Base-by-base conservation (phyloP, 306 rosid genomes). In the Urtica urens region DNA sequence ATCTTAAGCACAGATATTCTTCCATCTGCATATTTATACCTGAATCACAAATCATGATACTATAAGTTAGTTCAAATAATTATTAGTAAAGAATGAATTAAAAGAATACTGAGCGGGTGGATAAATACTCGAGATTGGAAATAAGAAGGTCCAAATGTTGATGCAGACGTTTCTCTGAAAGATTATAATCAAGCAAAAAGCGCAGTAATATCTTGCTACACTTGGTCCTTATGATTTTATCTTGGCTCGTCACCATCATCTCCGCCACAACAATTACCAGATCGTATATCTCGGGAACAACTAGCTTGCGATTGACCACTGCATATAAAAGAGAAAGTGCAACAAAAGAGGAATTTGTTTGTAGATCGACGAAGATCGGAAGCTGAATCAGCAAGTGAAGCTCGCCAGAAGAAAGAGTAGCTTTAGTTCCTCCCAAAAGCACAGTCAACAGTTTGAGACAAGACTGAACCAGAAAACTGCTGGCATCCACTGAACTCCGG, bases 171-270 rank as follows among this genome's bases (percentile, higher is more conserved):
- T 81, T 81, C 40, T 42, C 62, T 9, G 90, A 77, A 57, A 84
- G 93, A 34, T 23, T 73, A 58, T 90, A 90, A 66, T 77, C 84
- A 56, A 81, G 86, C 56, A 90, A 72, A 70, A 84, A 90, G 33
- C 74, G 97, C 72, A 84, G 74, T 37, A 88, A 67, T 52, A 88
- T 81, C 69, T 78, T 63, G 56, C 97, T 72, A 65, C 95, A 88
- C 68, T 66, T 79, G 54, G 68, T 72, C 31, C 93, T 86, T 58
- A 88, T 69, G 53, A 83, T 42, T 62, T 76, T 87, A 54, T 68
- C 72, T 72, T 88, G 97, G 68, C 93, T 88, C 46, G 84, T 84
- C 39, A 88, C 95, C 95, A 84, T 88, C 82, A 88, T 57, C 62
- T 84, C 95, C 25, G 80, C 73, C 60, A 84, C 90, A 67, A 70